Evolutionary conservation across 768 basidiomycete genomes (phyloP).

Genomic region (Auriscalpium orientale): DNA sequence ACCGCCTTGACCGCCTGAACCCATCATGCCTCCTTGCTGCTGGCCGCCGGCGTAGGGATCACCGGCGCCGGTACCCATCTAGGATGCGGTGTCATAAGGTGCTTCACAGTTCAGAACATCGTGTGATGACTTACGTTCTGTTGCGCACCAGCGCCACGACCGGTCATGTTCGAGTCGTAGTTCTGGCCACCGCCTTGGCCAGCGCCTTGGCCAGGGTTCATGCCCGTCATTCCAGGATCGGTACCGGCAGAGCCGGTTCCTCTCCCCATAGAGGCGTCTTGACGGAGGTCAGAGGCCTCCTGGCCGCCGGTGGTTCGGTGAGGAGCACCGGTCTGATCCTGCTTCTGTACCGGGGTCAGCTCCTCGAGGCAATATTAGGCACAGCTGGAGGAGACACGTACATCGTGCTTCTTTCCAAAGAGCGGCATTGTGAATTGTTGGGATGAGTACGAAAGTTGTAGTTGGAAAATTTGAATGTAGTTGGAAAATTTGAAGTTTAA

Average conservation of each 20-base stretch:
- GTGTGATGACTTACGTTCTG: background rate
- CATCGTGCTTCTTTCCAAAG: conserved; percentile 16
- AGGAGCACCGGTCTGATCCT: background rate
- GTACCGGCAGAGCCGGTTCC: background rate
- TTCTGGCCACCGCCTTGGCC: background rate
- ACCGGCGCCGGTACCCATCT: background rate
- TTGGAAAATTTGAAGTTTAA: background rate
- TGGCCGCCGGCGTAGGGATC: background rate
- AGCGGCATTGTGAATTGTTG: conserved; percentile 9
- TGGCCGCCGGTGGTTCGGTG: background rate
- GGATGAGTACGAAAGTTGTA: background rate
- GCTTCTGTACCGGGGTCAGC: background rate
- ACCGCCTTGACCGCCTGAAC: background rate
- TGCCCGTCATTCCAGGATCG: background rate
- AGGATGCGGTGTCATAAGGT: background rate
- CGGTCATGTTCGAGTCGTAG: background rate
- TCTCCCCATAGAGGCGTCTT: no score
- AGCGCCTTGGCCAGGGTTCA: background rate
- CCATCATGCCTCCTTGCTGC: background rate
- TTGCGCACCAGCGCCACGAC: background rate
- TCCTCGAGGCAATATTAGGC: background rate
- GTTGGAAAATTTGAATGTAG: background rate
- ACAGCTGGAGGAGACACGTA: background rate
- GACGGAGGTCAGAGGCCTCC: background rate
- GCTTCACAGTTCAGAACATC: background rate